phyloP scores from a whole-genome alignment of 2,329 filamentous ascomycete genomes.

The Xylariales sp. region DNA sequence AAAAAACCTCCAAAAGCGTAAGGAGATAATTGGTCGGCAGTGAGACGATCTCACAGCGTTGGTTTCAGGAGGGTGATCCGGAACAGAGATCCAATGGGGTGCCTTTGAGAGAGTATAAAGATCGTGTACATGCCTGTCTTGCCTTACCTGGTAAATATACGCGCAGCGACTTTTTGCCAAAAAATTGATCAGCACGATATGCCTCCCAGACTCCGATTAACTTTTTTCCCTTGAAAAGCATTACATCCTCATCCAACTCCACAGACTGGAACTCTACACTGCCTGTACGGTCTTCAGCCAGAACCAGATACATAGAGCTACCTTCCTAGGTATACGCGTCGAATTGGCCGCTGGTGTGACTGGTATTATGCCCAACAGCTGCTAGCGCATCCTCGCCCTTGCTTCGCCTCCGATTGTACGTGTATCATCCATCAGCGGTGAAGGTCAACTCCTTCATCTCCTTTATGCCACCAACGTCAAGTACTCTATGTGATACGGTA shows the following conservation, averaged over 20 bases:
- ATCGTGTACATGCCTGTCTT: too few species aligned
- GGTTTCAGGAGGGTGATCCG: too few species aligned
- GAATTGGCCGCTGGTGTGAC: neutral
- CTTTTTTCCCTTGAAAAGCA: constrained; percentile 1
- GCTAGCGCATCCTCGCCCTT: neutral
- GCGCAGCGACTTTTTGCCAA: too few species aligned
- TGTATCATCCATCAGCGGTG: neutral
- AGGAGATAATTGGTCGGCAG: too few species aligned
- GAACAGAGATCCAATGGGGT: constrained; percentile 19
- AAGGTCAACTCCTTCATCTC: constrained; percentile 1
- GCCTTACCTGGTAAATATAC: too few species aligned
- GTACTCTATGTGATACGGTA: neutral
- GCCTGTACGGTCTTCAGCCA: neutral
- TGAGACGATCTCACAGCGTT: too few species aligned
- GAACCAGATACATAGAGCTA: neutral
- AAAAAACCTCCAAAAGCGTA: too few species aligned
- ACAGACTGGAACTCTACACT: neutral
- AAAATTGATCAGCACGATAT: too few species aligned
- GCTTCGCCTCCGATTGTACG: neutral
- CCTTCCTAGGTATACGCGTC: neutral
- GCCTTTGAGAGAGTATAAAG: too few species aligned
- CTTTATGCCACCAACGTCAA: neutral
- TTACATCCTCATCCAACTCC: neutral
- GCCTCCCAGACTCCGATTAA: too few species aligned
- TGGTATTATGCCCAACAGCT: neutral